phyloP scores from a whole-genome alignment of 768 basidiomycete species.

The Tylopilus vinaceipallidus region DNA sequence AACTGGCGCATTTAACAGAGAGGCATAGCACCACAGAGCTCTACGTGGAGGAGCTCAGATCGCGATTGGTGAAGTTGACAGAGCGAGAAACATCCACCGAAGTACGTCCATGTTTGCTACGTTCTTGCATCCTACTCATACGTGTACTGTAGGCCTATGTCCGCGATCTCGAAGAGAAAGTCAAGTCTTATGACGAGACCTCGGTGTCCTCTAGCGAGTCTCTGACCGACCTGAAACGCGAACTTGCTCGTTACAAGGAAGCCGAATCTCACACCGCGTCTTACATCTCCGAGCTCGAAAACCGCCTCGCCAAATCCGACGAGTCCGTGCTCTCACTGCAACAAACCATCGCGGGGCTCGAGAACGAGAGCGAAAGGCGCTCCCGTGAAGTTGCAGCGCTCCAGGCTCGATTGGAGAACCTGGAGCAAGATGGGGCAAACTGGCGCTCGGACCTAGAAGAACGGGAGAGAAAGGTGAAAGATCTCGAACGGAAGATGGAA shows the following conservation, averaged over 20 bases:
- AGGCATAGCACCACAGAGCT: conserved; percentile 77
- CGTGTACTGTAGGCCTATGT: conserved; percentile 70
- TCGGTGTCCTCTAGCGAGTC: conserved; percentile 74
- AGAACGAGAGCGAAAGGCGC: conserved; percentile 72
- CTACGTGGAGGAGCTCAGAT: conserved; percentile 83
- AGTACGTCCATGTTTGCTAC: conserved; percentile 42
- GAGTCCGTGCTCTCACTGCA: conserved; percentile 72
- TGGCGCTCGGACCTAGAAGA: conserved; percentile 86
- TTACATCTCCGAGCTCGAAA: conserved; percentile 87
- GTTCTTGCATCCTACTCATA: conserved; percentile 1
- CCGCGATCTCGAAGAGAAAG: conserved; percentile 88
- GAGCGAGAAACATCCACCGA: conserved; percentile 93
- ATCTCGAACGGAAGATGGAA: conserved; percentile 74
- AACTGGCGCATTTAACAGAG: conserved; percentile 61
- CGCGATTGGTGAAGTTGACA: conserved; percentile 74
- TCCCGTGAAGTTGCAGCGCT: conserved; percentile 68
- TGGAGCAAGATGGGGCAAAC: conserved; percentile 72
- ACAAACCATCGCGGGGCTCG: conserved; percentile 70
- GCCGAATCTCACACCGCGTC: conserved; percentile 65
- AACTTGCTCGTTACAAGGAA: conserved; percentile 77
- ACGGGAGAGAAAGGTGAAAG: conserved; percentile 71
- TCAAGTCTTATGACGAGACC: conserved; percentile 81
- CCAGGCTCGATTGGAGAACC: conserved; percentile 64
- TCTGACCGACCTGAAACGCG: conserved; percentile 79
- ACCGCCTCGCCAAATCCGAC: conserved; percentile 72